These are phyloP conservation scores for Berkeleyomyces rouxiae DNA, from an alignment of 2,329 filamentous ascomycete genomes.

Conservation along the genomic window DNA sequence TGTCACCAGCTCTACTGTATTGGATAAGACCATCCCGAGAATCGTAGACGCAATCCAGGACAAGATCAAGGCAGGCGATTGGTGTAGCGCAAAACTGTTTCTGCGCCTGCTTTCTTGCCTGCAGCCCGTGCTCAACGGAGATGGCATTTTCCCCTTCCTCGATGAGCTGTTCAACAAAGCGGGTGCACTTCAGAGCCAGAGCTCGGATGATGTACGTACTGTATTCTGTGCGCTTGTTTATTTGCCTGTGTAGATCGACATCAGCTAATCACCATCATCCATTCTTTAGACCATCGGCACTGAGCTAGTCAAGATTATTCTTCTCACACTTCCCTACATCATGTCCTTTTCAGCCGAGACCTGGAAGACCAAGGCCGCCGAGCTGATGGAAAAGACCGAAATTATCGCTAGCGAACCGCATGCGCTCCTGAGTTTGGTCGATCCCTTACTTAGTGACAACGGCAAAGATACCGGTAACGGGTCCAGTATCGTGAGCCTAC, in stretches of 20 bases:
- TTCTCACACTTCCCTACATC: slow-evolving; percentile 83
- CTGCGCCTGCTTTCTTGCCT: slow-evolving; percentile 81
- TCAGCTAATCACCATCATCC: slow-evolving; percentile 11
- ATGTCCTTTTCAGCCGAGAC: slow-evolving; percentile 56
- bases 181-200: slow-evolving; percentile 84
- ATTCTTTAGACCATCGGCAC: slow-evolving; percentile 44
- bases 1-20: slow-evolving; percentile 56
- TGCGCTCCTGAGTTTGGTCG: slow-evolving; percentile 67
- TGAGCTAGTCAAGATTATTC: slow-evolving; percentile 90
- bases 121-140: slow-evolving; percentile 62
- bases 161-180: slow-evolving; percentile 83
- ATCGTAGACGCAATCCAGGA: slow-evolving; percentile 46
- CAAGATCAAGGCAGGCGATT: slow-evolving; percentile 55
- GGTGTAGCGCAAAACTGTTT: slow-evolving; percentile 81
- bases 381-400: slow-evolving; percentile 82
- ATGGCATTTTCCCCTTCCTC: slow-evolving; percentile 70
- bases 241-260: not conserved
- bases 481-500: slow-evolving; percentile 55
- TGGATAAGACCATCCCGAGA: slow-evolving; percentile 50
- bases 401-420: slow-evolving; percentile 85
- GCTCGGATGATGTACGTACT: slow-evolving; percentile 68
- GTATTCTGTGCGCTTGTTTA: not conserved
- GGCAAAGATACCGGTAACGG: slow-evolving; percentile 46
- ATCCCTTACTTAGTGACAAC: slow-evolving; percentile 51
- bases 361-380: slow-evolving; percentile 55